Base-by-base conservation (phyloP, 2,329 filamentous ascomycete genomes). In the Cercospora sp. region DNA sequence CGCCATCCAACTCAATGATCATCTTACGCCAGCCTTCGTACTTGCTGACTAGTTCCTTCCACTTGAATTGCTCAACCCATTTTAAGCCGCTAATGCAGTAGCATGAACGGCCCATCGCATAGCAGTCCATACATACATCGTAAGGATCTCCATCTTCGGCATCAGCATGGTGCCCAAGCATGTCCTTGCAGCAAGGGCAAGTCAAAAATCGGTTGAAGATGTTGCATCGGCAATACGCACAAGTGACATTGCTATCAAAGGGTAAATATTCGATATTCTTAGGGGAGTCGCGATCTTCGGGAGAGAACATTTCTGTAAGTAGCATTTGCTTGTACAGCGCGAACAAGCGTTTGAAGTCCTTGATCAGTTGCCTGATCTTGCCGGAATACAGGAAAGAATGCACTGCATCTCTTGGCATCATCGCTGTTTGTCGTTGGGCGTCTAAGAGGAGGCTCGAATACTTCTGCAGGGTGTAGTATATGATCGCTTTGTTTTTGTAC, bases 111-210 rank as follows among this genome's bases (percentile, higher is more conserved):
- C 95, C 95, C 91, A 98, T 96, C n/a, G 89, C 91, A 76, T 96
- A 99, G 77, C 95, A 99, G 73, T 99, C 95, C 91, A 99, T 94
- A 76, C 95, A 99, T 23, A 99, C 86, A 78, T 99, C 95, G 77
- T 98, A 99, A 0, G 92, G 92, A 76, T 98, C 89, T 33, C 90
- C 92, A 65, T 93, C 90, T 16, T 86, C 87, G 36, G 74, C 72
- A 26, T 75, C 72, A 33, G 72, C 75, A 28, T 89, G 91, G 67
- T 86, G 86, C 10, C 86, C 83, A 20, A 92, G 83, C 60, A 85
- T 83, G 39, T 90, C 85, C 57, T 92, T 87, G 78, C 95, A 99
- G 63, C 89, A 87, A 67, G 92, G 92, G 82, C 95, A 99, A 3
- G 94, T 97, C 26, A 99, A 81, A 76, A 99, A 99, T 3, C 93